Percentiles rank a stretch among this genome's conserved stretches.
These are phyloP conservation scores for Secale cereale DNA, from an alignment of 176 grass and related monocot species.

Conservation along the genomic window DNA sequence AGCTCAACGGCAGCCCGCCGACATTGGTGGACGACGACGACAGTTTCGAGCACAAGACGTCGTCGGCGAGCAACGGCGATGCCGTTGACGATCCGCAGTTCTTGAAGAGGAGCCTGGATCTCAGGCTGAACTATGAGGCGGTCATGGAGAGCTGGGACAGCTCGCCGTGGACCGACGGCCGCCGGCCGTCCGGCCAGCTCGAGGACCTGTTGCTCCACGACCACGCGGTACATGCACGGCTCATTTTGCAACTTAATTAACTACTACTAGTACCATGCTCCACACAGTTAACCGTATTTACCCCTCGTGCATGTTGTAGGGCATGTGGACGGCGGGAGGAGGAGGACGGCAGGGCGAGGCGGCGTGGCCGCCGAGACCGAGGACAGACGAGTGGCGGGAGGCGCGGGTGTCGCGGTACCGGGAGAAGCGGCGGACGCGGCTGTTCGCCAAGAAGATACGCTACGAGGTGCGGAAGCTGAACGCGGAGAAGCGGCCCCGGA, in stretches of 20 bases:
- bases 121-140: slow-evolving; percentile 79
- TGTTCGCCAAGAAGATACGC: slow-evolving; percentile 98
- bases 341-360: neutral
- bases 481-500: slow-evolving; percentile 92
- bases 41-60: slow-evolving; percentile 24
- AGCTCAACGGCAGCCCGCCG: slow-evolving; percentile 52
- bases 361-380: neutral
- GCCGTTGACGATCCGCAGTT: slow-evolving; percentile 2
- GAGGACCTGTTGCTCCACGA: slow-evolving; percentile 47
- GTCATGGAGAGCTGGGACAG: slow-evolving; percentile 68
- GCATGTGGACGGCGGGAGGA: slow-evolving; percentile 37
- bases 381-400: slow-evolving; percentile 44
- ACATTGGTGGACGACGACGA: slow-evolving; percentile 33
- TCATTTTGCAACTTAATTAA: neutral
- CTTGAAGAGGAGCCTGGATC: slow-evolving; percentile 39
- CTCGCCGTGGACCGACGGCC: slow-evolving; percentile 84
- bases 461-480: slow-evolving; percentile 99
- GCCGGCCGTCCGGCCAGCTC: slow-evolving; percentile 45
- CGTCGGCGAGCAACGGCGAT: slow-evolving; percentile 7
- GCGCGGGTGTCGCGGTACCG: slow-evolving; percentile 78
- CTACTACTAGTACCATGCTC: neutral
- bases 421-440: slow-evolving; percentile 93
- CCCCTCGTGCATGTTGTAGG: slow-evolving; percentile 33
- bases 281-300: neutral
- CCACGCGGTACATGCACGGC: slow-evolving; percentile 44